Evolutionary conservation across 129 eudicot species (phyloP).

Genomic region (Centrapalus pauciflorus): DNA sequence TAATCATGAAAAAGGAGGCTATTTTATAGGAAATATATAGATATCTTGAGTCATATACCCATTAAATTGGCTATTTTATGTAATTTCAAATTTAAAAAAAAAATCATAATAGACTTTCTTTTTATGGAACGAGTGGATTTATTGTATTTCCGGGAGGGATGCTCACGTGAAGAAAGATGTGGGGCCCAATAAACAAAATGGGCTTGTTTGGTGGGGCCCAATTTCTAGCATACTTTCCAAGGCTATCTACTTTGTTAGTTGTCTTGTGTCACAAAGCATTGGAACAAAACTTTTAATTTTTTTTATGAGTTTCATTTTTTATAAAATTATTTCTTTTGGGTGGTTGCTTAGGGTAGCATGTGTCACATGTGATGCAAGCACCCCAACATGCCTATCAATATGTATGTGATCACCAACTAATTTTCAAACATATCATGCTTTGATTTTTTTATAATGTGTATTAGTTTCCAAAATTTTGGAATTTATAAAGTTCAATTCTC

Average conservation of each 20-base stretch:
- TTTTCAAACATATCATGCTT: not conserved
- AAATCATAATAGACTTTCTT: constrained; percentile 1
- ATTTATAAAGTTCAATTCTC: too few relatives aligned
- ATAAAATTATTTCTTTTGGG: constrained; percentile 17
- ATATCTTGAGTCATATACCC: too few relatives aligned
- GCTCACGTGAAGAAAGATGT: constrained; percentile 43
- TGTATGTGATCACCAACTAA: constrained; percentile 4
- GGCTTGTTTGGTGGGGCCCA: constrained; percentile 24
- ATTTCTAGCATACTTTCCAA: not conserved
- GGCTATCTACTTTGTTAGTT: constrained; percentile 41
- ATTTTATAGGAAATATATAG: too few relatives aligned
- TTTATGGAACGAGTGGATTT: constrained; percentile 12
- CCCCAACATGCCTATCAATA: not conserved
- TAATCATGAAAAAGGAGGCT: too few relatives aligned
- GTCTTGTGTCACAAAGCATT: constrained; percentile 37
- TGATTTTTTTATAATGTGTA: too few relatives aligned
- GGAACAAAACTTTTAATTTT: constrained; percentile 16
- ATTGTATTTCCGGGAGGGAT: constrained; percentile 19
- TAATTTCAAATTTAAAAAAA: not conserved
- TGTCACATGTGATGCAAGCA: constrained; percentile 55
- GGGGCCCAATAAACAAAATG: constrained; percentile 45
- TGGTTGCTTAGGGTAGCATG: constrained; percentile 55
- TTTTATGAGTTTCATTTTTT: constrained; percentile 18
- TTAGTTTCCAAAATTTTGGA: too few relatives aligned
- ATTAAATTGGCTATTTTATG: too few relatives aligned